Evolutionary conservation across 345 rosid genomes (phyloP).

Genomic region (Populus ilicifolia): DNA sequence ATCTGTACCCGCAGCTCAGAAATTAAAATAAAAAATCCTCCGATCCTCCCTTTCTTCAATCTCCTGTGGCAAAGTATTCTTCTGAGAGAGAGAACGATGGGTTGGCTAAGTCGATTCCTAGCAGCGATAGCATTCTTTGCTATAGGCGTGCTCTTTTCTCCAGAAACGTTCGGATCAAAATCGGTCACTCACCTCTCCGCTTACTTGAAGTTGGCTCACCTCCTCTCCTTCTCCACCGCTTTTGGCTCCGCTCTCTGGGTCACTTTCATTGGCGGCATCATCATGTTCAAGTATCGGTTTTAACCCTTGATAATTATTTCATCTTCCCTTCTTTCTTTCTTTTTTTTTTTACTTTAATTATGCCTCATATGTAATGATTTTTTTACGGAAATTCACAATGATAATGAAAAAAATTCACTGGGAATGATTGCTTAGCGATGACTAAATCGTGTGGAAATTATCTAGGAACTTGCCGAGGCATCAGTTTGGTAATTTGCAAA

Average conservation of each 20-base stretch:
- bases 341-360: neutral
- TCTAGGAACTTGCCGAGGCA: constrained; percentile 86
- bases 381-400: too few relatives aligned
- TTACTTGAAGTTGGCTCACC: constrained; percentile 73
- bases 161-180: constrained; percentile 80
- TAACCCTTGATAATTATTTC: neutral
- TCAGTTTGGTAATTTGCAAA: constrained; percentile 84
- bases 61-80: too few relatives aligned
- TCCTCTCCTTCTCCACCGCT: constrained; percentile 87
- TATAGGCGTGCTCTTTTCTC: constrained; percentile 75
- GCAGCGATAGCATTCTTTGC: constrained; percentile 74
- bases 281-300: constrained; percentile 79
- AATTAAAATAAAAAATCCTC: too few relatives aligned
- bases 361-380: neutral
- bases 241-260: constrained; percentile 97
- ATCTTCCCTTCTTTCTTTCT: too few relatives aligned
- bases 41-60: too few relatives aligned
- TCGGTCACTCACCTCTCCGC: constrained; percentile 43
- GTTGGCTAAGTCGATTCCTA: constrained; percentile 69
- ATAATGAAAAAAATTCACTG: too few relatives aligned
- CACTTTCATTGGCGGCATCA: constrained; percentile 97
- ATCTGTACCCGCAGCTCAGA: too few relatives aligned
- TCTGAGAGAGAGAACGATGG: constrained; percentile 42
- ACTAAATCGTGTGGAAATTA: constrained; percentile 2
- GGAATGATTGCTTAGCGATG: neutral